Evolutionary conservation across 495 filamentous ascomycete genomes (phyloP), one percentile per base, ranked within the genome.

Genomic region (Chaetomidium leptoderma): DNA sequence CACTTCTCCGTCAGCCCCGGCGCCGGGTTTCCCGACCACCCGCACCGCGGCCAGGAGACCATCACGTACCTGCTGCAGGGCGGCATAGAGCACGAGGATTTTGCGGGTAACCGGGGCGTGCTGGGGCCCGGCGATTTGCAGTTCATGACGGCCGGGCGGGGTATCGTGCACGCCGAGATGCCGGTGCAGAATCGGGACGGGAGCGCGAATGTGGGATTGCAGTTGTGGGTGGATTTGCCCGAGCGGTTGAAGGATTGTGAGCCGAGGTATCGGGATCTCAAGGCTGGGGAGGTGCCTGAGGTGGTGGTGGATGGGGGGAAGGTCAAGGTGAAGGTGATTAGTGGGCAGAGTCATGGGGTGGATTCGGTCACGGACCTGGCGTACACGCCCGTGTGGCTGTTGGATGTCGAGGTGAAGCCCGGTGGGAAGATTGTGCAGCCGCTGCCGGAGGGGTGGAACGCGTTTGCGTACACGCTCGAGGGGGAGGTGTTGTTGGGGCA

Each of bases 81-180:
- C 51, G 89, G 80, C 0, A 85, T 96, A 56, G 92, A 97, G 75
- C 92, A 97, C 63, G 93, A 97, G 74, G 92, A 97, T 65, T 97
- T 97, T 58, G 87, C 90, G 2, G 93, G 93, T 3, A 86, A 95
- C 74, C 81, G 79, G 35, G 93, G 92, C 47, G 92, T 88, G 6
- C 92, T 98, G 60, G 81, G 87, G 49, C 71, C 86, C 0, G 92
- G 92, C 3, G 93, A 95, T 57, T 71, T 97, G 40, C 92, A 97
- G 68, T 97, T 97, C 82, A 97, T 97, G 92, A 97, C 92, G 0
- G 92, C 92, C 4, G 92, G 92, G 0, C 76, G 82, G 5, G 92
- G 92, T 6, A 96, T 97, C 66, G 87, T 97, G 80, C 92, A 97
- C 67, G 90, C 93, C 10, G 92, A 97, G 75, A 97, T 97, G 92